These are phyloP conservation scores for Lactifluus volemus DNA, from an alignment of 768 basidiomycete genomes.

Conservation along the genomic window DNA sequence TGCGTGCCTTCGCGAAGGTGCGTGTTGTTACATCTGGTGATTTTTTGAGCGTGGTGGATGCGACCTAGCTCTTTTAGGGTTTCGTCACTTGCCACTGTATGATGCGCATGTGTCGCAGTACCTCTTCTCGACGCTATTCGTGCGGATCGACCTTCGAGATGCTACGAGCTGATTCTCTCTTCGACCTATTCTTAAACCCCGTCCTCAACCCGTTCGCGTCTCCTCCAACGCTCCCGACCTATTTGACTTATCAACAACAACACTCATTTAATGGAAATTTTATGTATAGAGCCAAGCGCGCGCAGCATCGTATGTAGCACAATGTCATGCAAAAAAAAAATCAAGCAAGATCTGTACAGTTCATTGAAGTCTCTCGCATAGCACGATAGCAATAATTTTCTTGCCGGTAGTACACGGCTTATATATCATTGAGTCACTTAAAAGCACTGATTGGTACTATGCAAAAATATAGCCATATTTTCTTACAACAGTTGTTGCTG, in stretches of 20 bases:
- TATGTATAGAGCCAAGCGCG: neutral
- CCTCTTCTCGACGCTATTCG: slow-evolving; percentile 90
- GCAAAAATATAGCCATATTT: neutral
- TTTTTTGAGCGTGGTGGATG: slow-evolving; percentile 19
- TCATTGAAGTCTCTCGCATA: neutral
- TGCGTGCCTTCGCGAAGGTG: slow-evolving; percentile 65
- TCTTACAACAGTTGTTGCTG: neutral
- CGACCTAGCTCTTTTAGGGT: slow-evolving; percentile 45
- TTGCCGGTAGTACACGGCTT: neutral
- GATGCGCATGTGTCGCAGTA: slow-evolving; percentile 83
- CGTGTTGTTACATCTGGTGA: slow-evolving; percentile 15
- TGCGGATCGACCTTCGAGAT: slow-evolving; percentile 46
- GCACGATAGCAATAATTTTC: neutral
- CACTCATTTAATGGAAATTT: neutral
- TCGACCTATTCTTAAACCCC: neutral
- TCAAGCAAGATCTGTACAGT: neutral
- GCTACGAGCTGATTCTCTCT: slow-evolving; percentile 3
- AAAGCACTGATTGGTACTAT: neutral
- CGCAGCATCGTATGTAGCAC: slow-evolving; percentile 1
- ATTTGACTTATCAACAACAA: neutral
- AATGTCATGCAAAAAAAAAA: neutral
- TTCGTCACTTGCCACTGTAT: slow-evolving; percentile 82
- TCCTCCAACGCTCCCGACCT: neutral
- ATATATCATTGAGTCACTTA: neutral
- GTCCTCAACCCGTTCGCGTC: too few species aligned